Conservation (phyloP, 2,329 filamentous ascomycete genomes). For the Domatiomyces globalis region DNA sequence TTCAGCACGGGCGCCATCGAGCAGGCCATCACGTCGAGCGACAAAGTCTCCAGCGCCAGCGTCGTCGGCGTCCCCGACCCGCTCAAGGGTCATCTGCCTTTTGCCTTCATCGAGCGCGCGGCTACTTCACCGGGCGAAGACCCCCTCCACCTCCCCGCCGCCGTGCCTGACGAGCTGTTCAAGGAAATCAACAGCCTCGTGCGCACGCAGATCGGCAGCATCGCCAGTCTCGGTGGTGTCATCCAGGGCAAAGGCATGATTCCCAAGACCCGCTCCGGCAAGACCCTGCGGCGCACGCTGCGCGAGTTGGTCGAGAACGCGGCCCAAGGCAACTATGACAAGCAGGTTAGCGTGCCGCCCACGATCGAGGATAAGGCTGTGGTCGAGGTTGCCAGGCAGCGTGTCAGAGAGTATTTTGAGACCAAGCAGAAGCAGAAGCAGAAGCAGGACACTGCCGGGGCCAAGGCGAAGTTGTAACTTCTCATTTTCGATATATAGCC, state of each 20-base stretch:
- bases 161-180: slow-evolving; percentile 32
- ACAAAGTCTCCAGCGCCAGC: slow-evolving; percentile 65
- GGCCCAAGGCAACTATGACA: slow-evolving; percentile 56
- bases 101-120: slow-evolving; percentile 62
- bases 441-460: neutral
- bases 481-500: no score
- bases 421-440: slow-evolving; percentile 21
- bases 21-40: slow-evolving; percentile 74
- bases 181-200: slow-evolving; percentile 40
- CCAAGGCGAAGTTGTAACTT: slow-evolving; percentile 17
- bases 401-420: slow-evolving; percentile 63
- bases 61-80: slow-evolving; percentile 75
- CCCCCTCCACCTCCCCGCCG: slow-evolving; percentile 21
- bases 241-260: slow-evolving; percentile 78
- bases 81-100: slow-evolving; percentile 80
- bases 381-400: slow-evolving; percentile 57
- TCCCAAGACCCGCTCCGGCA: slow-evolving; percentile 81
- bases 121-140: slow-evolving; percentile 21
- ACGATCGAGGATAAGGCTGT: slow-evolving; percentile 72
- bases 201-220: slow-evolving; percentile 69
- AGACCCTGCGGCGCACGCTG: slow-evolving; percentile 70
- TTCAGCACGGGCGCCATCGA: slow-evolving; percentile 82
- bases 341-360: slow-evolving; percentile 58
- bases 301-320: slow-evolving; percentile 75
- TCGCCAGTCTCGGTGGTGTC: slow-evolving; percentile 72